Base-by-base conservation (phyloP, 495 filamentous ascomycete species). In the Hypoxylon subgilvum region DNA sequence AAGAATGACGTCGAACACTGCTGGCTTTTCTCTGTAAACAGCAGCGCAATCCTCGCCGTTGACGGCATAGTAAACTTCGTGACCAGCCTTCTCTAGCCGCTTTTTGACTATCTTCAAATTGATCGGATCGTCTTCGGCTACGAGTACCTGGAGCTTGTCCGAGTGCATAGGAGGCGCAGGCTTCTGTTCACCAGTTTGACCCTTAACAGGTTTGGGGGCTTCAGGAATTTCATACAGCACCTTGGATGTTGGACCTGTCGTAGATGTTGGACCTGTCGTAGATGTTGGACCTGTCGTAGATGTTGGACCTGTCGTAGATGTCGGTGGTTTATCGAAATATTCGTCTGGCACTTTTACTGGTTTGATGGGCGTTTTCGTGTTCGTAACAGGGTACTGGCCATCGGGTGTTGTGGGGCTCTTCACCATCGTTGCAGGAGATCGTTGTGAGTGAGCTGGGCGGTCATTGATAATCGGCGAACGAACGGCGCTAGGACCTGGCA, bases 71-170 rank as follows among this genome's bases (percentile, higher is more conserved):
- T 78, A 70, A 0, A 95, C 87, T 12, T 79, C 75, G 65, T 96
- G 89, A 0, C 91, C 90, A 2, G 86, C 67, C 69, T 92, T 95
- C 47, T 90, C 85, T 3, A 97, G 74, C 13, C 93, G 78, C 68
- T 96, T 97, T 58, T 86, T 80, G 6, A 96, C 74, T 52, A 97
- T 92, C 62, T 86, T 91, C 70, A 88, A 88, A 59, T 97, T 97
- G 63, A 96, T 83, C 0, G 92, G 92, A 63, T 97, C 92, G 61
- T 97, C 93, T 69, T 97, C 93, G 0, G 93, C 93, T 6, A 96
- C 83, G 13, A 96, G 76, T 2, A 96, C 84, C 22, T 78, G 79
- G 21, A 92, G 76, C 16, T 83, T 76, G 10, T 72, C 54, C 10
- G 59, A 59, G 10, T 44, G 39, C 14, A 25, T 9, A 14, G 41